Evolutionary conservation across 1,139 yeast genomes (phyloP).

Genomic region (Geotrichum cucujoidarum): DNA sequence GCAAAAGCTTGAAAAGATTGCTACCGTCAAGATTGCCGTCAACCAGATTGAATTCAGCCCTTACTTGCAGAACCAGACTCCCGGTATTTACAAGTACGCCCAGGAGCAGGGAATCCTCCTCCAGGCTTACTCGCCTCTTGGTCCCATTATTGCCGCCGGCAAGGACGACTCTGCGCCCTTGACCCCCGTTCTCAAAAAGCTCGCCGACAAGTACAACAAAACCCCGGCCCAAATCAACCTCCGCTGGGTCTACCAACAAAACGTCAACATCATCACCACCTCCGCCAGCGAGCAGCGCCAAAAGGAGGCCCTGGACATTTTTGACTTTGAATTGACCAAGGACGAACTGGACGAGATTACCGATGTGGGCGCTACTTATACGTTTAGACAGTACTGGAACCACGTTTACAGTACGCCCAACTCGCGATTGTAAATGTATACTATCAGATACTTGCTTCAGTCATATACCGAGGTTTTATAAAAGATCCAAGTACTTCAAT

Average conservation of each 20-base stretch:
- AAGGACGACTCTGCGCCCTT: constrained; percentile 34
- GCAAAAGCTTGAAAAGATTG: constrained; percentile 42
- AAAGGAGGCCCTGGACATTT: constrained; percentile 49
- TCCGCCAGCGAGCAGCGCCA: constrained; percentile 58
- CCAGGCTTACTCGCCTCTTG: constrained; percentile 67
- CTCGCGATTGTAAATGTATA: constrained; percentile 5
- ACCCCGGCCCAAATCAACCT: constrained; percentile 60
- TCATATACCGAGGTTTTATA: background rate
- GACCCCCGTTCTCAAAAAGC: constrained; percentile 36
- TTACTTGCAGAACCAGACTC: constrained; percentile 64
- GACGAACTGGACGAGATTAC: constrained; percentile 46
- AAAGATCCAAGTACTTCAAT: too few relatives aligned
- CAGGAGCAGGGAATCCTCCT: constrained; percentile 49
- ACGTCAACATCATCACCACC: constrained; percentile 68
- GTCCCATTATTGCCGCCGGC: constrained; percentile 41
- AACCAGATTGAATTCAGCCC: constrained; percentile 71
- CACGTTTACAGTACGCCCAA: constrained; percentile 2
- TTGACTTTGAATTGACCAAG: constrained; percentile 48
- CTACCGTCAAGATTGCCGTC: constrained; percentile 52
- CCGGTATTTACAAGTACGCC: constrained; percentile 56
- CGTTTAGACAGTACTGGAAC: constrained; percentile 19
- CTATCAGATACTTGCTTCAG: background rate
- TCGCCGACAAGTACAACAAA: constrained; percentile 52
- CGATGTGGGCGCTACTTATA: constrained; percentile 21
- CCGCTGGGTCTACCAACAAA: constrained; percentile 62